These are phyloP conservation scores for Phytophthora pinifolia DNA, from an alignment of 352 stramenopile species.

Conservation along the genomic window DNA sequence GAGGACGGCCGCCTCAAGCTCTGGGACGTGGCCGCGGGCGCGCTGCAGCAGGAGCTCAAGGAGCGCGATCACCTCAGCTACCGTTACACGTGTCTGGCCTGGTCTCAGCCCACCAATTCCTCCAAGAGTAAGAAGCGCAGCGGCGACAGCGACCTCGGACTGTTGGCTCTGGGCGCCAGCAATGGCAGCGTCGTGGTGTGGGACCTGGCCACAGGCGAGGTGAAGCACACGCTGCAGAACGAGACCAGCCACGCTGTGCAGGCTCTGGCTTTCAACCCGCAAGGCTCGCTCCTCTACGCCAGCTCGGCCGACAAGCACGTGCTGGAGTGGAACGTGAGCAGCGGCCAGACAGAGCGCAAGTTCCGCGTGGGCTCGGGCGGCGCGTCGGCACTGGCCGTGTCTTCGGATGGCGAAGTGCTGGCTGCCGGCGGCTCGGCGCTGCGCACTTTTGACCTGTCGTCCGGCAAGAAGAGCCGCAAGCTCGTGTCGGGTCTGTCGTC, in stretches of 20 bases:
- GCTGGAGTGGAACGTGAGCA: constrained; percentile 74
- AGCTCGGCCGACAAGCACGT: constrained; percentile 75
- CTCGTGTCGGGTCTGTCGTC: constrained; percentile 74
- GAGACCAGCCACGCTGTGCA: constrained; percentile 55
- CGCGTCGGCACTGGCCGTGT: constrained; percentile 67
- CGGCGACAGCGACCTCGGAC: constrained; percentile 41
- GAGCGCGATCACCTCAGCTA: constrained; percentile 85
- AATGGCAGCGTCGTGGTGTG: constrained; percentile 67
- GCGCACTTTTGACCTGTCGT: constrained; percentile 74
- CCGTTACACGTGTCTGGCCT: constrained; percentile 78
- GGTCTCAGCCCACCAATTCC: constrained; percentile 38
- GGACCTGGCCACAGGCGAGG: constrained; percentile 69
- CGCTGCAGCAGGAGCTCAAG: constrained; percentile 74
- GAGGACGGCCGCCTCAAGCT: constrained; percentile 84
- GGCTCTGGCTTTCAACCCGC: constrained; percentile 72
- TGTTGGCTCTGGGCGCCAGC: constrained; percentile 75
- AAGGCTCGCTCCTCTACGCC: constrained; percentile 68
- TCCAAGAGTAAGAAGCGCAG: constrained; percentile 48
- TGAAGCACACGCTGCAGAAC: constrained; percentile 56
- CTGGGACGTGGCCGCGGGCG: constrained; percentile 69
- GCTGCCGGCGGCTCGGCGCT: constrained; percentile 64
- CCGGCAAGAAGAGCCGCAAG: constrained; percentile 80
- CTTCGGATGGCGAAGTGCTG: constrained; percentile 59
- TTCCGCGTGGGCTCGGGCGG: constrained; percentile 63
- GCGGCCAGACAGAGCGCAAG: constrained; percentile 53